Evolutionary conservation across 2,329 filamentous ascomycete genomes (phyloP), one percentile per base, ranked within the genome.

Genomic region (Hymenoscyphus repandus): DNA sequence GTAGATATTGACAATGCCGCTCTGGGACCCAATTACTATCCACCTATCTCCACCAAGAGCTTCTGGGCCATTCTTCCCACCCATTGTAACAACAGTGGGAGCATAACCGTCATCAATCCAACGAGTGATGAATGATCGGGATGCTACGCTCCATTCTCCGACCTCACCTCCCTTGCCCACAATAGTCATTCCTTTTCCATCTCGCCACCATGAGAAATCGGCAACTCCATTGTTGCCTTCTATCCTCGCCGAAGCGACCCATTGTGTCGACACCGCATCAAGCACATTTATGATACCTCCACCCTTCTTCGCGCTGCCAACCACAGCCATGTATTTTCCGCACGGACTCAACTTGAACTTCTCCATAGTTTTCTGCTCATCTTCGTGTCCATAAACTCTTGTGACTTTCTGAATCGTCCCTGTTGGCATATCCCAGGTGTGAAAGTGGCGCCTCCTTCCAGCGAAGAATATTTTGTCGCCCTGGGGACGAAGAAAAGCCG

Each of bases 61-160:
- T 3, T 66, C 64, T 7, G 83, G 79, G 58, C 70, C 79, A 63
- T 75, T 74, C 27, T 75, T 74, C 0, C 87, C 88, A 32, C 93
- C 92, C 2, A 97, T 77, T 2, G 83, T 80, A 48, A 99, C 73
- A 15, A 88, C 86, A 0, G 90, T 95, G 11, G 86, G 48, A 87
- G 90, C 13, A 95, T 83, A 31, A 86, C 93, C 93, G 62, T 96
- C 90, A 63, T 99, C 93, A 44, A 82, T 78, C 93, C 93, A 99
- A 47, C 90, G 73, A 2, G 83, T 88, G 1, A 96, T 65, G 47
- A 95, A 87, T 10, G 83, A 79, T 51, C 78, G 78, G 20, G 79
- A 72, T 18, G 75, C 74, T 52, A 95, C 74, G 64, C 83, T 86
- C 80, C 89, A 99, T 72, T 99, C 93, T 47, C 88, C 90, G 6